Base-by-base conservation (phyloP, 139 green algal species). In the Astrephomene gubernaculifera region DNA sequence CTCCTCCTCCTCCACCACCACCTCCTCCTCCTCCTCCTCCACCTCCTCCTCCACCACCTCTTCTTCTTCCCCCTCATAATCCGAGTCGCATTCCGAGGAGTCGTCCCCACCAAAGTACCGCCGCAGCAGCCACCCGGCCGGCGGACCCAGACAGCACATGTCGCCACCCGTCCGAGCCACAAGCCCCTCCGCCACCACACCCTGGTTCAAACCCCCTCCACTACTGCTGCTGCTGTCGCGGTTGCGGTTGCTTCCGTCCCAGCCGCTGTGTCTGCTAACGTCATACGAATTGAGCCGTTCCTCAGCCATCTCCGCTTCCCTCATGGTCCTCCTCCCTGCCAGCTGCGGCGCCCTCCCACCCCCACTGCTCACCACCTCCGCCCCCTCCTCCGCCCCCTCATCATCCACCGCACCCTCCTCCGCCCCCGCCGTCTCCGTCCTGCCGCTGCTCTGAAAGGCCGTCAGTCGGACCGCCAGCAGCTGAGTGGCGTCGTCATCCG, bases 101-200 rank as follows among this genome's bases (percentile, higher is more conserved):
- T 29, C 27, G 6, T 81, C 72, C 29, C 69, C 53, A 1, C 74
- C 74, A 10, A 71, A 44, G 10, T 27, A 71, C 3, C 39, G 54
- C 54, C 74, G 54, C 74, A 82, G 24, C 54, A 82, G 74, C 74
- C 54, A 71, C 31, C 29, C 74, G 38, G 54, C 54, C 25, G 74
- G 74, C 54, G 54, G 52, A 54, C 38, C 35, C 54, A 82, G 57
- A 36, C 54, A 27, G 54, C 36, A 68, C 74, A 82, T 71, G 74
- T 82, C 74, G 38, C 74, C 74, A 27, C 74, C 74, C 25, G 45
- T 71, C 21, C 74, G 54, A 4, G 74, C 38, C 54, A 71, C 38
- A 36, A 71, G 35, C 8, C 19, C 36, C 24, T 71, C 38, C 54
- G 27, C 29, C 17, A 21, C 12, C 9, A 1, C n/a, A n/a, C n/a